Evolutionary conservation across 2,329 filamentous ascomycete genomes (phyloP), one percentile per base, ranked within the genome.

Genomic region (Phoma sp.): DNA sequence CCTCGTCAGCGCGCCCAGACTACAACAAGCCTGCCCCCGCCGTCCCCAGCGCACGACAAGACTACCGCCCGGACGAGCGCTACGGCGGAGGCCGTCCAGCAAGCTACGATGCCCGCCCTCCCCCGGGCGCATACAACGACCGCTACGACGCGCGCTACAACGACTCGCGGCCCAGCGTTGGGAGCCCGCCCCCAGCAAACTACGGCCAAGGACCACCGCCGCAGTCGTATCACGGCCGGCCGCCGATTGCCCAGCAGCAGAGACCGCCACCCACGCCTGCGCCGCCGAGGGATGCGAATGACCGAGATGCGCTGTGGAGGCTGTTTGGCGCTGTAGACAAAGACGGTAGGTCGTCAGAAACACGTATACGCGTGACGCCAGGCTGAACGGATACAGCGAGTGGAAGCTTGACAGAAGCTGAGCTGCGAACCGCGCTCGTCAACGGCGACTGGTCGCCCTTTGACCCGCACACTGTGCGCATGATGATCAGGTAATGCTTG

Each of bases 361-460:
- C 10, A 2, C 21, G 36, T 49, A 19, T 53, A 55, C 17, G 64
- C 48, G 64, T 38, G 6, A 19, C 21, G 22, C 17, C 9, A 40
- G 22, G 22, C 38, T 40, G n/a, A 40, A 38, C 29, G 29, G 21
- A 36, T 38, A 75, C 74, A 85, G 88, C 87, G 51, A 92, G 85
- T 46, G 93, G 94, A 19, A 87, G 92, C 62, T 84, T 99, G 41
- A 92, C 90, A 2, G 93, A 96, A 77, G 83, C 83, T 46, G 94
- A 98, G 76, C 87, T 99, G 37, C 89, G 91, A 9, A 88, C 90
- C 1, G 95, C 95, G 19, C 86, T 99, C 6, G 93, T 98, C 56
- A 99, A 99, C 73, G 94, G 93, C 51, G 95, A 99, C 81, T 97
- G 91, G 86, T 91, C 91, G 1, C 86, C 92, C 4, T 99, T 99